Evolutionary conservation across 2,329 filamentous ascomycete genomes (phyloP), one percentile per base, ranked within the genome.

Genomic region (Furcasterigmium sp.): DNA sequence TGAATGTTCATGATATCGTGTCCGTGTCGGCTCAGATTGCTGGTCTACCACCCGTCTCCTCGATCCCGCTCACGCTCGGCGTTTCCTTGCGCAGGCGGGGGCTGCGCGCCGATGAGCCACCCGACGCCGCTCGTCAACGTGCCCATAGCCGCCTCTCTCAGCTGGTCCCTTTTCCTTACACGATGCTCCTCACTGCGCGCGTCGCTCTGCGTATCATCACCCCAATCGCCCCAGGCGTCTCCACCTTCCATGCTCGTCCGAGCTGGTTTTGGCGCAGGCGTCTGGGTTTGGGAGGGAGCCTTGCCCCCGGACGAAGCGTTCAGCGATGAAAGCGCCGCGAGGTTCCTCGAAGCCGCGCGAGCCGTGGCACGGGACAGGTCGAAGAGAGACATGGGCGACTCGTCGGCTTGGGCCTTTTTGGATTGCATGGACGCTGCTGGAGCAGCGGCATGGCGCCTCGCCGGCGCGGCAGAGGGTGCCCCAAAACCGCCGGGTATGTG

Each of bases 91-190:
- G 23, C 23, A 35, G 32, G 32, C 4, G 15, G 32, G 11, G 32
- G 32, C 15, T 35, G 72, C 3, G 80, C 82, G 7, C 78, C 79
- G 46, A 85, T 75, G 37, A 85, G 59, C 82, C 82, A 85, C 0
- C 82, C 81, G 19, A 86, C 76, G 15, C 82, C 78, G 35, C 78
- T 80, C 3, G 82, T 82, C 37, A 85, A 59, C 2, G 80, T 82
- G n/a, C 79, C 80, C 43, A 83, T 79, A 8, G 82, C 82, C 28
- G 75, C 82, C 46, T 84, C 81, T 49, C 79, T 70, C 32, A 85
- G 55, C 60, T 85, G 83, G 58, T 91, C 87, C 52, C 87, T 75
- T 68, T 84, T 91, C 53, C 87, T 75, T 29, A 78, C 70, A 44
- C 64, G 70, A 46, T 58, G 52, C 43, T 54, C 50, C 15, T 57